A percentile compares a stretch with the other conserved stretches of the same genome.
Conservation (phyloP, 1,284 basidiomycete species). For the Fomitopsis betulina region DNA sequence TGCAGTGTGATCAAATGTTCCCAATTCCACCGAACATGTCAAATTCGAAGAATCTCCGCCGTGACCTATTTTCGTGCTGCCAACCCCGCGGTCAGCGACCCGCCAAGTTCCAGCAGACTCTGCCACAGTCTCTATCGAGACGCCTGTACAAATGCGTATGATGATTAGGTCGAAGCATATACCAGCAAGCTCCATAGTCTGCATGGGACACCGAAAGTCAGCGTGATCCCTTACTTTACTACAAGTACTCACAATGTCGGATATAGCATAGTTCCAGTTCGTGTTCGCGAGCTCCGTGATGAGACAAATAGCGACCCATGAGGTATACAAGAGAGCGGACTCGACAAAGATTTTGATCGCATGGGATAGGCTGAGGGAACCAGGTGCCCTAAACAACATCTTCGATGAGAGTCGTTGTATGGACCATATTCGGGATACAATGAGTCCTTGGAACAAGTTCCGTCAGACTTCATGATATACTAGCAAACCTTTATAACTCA, state of each 20-base stretch:
- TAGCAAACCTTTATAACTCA: constrained; percentile 12
- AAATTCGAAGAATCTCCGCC: too few species aligned
- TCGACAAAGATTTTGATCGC: constrained; percentile 31
- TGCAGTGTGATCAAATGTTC: not conserved
- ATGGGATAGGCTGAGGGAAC: not conserved
- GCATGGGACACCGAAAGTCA: not conserved
- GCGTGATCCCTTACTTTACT: not conserved
- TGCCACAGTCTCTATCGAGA: not conserved
- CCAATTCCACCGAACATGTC: not conserved
- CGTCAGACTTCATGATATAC: not conserved
- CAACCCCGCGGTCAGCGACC: not conserved
- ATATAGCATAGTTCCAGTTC: constrained; percentile 27
- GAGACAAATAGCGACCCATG: constrained; percentile 30
- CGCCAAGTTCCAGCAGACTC: not conserved
- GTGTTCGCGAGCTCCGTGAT: constrained; percentile 30
- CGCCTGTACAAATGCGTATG: constrained; percentile 12
- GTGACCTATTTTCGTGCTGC: not conserved
- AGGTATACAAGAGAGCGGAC: constrained; percentile 35
- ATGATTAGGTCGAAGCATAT: constrained; percentile 39
- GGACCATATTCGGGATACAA: constrained; percentile 33
- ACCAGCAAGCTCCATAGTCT: constrained; percentile 15
- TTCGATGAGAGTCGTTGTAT: constrained; percentile 6
- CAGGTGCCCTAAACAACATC: not conserved
- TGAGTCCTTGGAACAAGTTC: constrained; percentile 23
- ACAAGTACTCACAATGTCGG: not conserved